These are phyloP conservation scores for Clonostachys rosea DNA, from an alignment of 2,329 filamentous ascomycete genomes.

Conservation along the genomic window DNA sequence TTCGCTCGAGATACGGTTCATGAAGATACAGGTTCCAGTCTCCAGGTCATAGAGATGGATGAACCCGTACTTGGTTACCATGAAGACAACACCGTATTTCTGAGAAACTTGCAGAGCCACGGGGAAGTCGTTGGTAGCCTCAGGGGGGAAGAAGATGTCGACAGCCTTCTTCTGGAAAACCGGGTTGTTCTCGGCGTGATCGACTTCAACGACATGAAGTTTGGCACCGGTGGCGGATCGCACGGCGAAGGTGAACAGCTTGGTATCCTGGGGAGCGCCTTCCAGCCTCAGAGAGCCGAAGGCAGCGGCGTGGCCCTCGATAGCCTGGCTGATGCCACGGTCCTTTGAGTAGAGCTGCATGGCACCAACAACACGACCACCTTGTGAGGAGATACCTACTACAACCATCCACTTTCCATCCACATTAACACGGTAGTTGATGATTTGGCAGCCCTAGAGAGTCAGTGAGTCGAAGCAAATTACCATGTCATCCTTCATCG, in stretches of 20 bases:
- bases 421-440: constrained; percentile 95
- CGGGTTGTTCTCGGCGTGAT: constrained; percentile 85
- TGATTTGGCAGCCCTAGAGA: constrained; percentile 86
- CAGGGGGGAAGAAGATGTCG: constrained; percentile 94
- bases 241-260: constrained; percentile 95
- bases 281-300: constrained; percentile 89
- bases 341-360: constrained; percentile 98
- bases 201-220: constrained; percentile 95
- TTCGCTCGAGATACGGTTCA: constrained; percentile 99
- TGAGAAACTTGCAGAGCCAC: constrained; percentile 96
- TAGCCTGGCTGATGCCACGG: constrained; percentile 93
- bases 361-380: constrained; percentile 88
- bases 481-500: neutral
- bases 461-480: constrained; percentile 2
- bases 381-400: constrained; percentile 90
- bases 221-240: constrained; percentile 87
- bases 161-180: constrained; percentile 93
- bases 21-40: constrained; percentile 92
- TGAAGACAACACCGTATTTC: constrained; percentile 94
- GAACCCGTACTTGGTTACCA: constrained; percentile 98
- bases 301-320: constrained; percentile 93
- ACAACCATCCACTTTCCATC: constrained; percentile 99
- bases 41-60: constrained; percentile 98
- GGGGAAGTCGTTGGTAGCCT: constrained; percentile 95
- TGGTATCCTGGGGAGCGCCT: constrained; percentile 84